phyloP scores from a whole-genome alignment of 306 rosid genomes.

The Quercus wislizeni region DNA sequence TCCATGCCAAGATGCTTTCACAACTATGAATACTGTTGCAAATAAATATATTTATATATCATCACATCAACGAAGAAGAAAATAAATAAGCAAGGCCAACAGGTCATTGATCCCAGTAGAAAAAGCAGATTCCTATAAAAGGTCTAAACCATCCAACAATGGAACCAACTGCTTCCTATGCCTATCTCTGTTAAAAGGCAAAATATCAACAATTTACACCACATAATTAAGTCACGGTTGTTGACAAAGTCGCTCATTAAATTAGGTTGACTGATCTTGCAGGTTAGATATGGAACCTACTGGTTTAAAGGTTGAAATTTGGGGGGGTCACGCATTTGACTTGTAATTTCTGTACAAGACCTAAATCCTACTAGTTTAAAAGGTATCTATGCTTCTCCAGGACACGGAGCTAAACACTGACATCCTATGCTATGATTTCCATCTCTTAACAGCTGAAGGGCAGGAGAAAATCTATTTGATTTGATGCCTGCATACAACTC shows the following conservation, averaged over 20 bases:
- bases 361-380: slow-evolving; percentile 41
- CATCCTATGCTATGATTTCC: slow-evolving; percentile 36
- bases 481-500: slow-evolving; percentile 49
- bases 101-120: not conserved
- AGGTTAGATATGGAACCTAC: slow-evolving; percentile 27
- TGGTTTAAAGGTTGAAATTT: slow-evolving; percentile 23
- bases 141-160: not conserved
- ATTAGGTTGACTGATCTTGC: slow-evolving; percentile 22
- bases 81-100: not conserved
- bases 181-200: slow-evolving; percentile 24
- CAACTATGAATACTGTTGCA: not conserved
- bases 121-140: not conserved
- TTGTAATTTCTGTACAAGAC: slow-evolving; percentile 48
- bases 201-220: slow-evolving; percentile 35
- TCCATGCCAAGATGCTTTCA: not conserved
- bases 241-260: not conserved
- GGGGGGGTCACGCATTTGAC: slow-evolving; percentile 16
- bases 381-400: slow-evolving; percentile 19
- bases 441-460: slow-evolving; percentile 10
- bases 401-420: slow-evolving; percentile 16
- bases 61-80: not conserved
- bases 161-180: slow-evolving; percentile 20
- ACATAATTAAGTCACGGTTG: not conserved
- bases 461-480: slow-evolving; percentile 27
- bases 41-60: not conserved